Percentiles rank a stretch among this genome's conserved stretches.
phyloP scores from a whole-genome alignment of 257 asterid genomes.

The Striga asiatica region DNA sequence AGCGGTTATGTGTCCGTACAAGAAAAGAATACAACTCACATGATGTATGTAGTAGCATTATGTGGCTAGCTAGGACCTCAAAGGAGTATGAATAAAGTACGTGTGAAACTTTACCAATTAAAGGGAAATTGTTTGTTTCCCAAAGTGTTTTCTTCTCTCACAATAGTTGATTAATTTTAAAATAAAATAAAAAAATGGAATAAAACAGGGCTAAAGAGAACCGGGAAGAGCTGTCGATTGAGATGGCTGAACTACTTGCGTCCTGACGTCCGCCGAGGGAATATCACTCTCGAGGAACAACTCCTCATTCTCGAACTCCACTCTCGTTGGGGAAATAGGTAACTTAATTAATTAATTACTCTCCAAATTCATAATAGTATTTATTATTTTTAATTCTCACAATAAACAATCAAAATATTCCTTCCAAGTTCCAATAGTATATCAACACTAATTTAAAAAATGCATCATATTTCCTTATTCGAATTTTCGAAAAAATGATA shows the following conservation, averaged over 20 bases:
- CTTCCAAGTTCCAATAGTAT: no score
- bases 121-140: neutral
- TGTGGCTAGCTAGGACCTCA: no score
- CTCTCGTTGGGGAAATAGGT: constrained; percentile 93
- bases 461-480: no score
- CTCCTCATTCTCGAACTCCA: constrained; percentile 86
- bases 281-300: constrained; percentile 80
- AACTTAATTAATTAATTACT: neutral
- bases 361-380: no score
- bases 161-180: neutral
- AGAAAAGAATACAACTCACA: constrained; percentile 18
- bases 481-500: no score
- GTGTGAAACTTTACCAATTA: constrained; percentile 18
- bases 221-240: constrained; percentile 83
- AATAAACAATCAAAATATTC: no score
- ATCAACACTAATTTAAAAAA: no score
- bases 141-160: no score
- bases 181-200: no score
- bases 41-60: no score
- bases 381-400: no score
- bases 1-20: constrained; percentile 25
- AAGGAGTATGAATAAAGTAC: neutral
- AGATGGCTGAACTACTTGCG: constrained; percentile 57
- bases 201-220: constrained; percentile 50
- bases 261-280: constrained; percentile 89